phyloP scores from a whole-genome alignment of 768 basidiomycete species.

The Serpula lacrymans region DNA sequence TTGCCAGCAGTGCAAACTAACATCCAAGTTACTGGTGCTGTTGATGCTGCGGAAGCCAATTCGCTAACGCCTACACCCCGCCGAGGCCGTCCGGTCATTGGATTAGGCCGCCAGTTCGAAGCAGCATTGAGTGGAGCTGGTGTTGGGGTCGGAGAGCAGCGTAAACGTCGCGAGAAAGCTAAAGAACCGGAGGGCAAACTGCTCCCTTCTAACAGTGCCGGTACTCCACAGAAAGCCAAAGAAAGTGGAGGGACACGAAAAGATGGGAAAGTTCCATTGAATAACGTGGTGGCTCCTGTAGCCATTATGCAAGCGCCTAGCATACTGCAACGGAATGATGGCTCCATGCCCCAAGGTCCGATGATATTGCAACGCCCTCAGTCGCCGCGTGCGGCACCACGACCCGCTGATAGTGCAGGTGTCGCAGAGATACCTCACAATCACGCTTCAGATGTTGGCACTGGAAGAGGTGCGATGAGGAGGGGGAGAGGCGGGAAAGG shows the following conservation, averaged over 20 bases:
- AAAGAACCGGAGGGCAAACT: constrained; percentile 9
- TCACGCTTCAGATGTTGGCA: constrained; percentile 7
- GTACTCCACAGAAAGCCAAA: too few relatives aligned
- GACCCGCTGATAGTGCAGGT: constrained; percentile 4
- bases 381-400: constrained; percentile 5
- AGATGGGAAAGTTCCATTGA: constrained; percentile 7
- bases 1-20: constrained; percentile 1
- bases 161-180: constrained; percentile 34
- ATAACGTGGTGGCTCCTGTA: too few relatives aligned
- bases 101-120: constrained; percentile 66
- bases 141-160: constrained; percentile 32
- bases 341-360: constrained; percentile 6
- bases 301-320: too few relatives aligned
- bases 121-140: constrained; percentile 67
- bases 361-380: constrained; percentile 10
- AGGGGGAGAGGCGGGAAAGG: constrained; percentile 30
- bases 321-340: constrained; percentile 9
- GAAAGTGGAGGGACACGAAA: constrained; percentile 5
- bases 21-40: neutral
- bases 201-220: too few relatives aligned
- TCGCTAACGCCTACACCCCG: constrained; percentile 21
- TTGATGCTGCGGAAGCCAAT: neutral
- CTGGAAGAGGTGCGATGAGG: constrained; percentile 21
- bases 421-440: too few relatives aligned
- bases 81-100: constrained; percentile 56